Percentiles rank a stretch among this genome's conserved stretches.
Conservation (phyloP, 495 filamentous ascomycete species). For the Lineolata rhizophorae region DNA sequence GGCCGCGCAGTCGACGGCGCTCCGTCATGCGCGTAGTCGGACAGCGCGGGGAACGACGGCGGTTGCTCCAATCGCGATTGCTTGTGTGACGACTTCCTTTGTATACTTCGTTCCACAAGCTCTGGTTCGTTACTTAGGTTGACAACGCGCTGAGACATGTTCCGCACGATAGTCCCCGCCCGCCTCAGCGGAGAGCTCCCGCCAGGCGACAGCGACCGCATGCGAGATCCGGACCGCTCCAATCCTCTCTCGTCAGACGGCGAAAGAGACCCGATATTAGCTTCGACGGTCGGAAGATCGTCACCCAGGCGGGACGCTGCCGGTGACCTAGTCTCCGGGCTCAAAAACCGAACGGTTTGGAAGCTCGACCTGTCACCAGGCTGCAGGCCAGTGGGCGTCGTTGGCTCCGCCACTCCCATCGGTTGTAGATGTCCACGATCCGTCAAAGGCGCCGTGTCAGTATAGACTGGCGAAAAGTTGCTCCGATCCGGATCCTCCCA, state of each 20-base stretch:
- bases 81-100: constrained; percentile 37
- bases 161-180: constrained; percentile 80
- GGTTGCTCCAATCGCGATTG: constrained; percentile 29
- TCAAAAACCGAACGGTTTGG: constrained; percentile 29
- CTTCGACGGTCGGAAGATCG: constrained; percentile 34
- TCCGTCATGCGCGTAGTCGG: constrained; percentile 33
- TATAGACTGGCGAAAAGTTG: constrained; percentile 16
- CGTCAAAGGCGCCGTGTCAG: constrained; percentile 34
- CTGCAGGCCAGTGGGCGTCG: too few relatives aligned
- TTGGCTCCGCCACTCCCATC: too few relatives aligned
- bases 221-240: neutral
- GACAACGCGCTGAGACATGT: constrained; percentile 94
- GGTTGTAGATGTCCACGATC: too few relatives aligned
- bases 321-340: constrained; percentile 15
- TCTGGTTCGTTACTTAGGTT: constrained; percentile 83
- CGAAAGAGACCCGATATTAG: too few relatives aligned
- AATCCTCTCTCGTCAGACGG: too few relatives aligned
- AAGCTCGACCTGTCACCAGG: too few relatives aligned
- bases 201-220: constrained; percentile 26
- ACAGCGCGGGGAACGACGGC: constrained; percentile 33
- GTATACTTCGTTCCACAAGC: constrained; percentile 50
- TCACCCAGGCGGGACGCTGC: constrained; percentile 34
- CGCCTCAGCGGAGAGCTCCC: constrained; percentile 44
- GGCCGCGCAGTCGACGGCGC: constrained; percentile 18
- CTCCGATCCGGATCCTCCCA: constrained; percentile 7